Percentiles rank a stretch among this genome's conserved stretches.
Evolutionary conservation across 768 basidiomycete species (phyloP).

Genomic region (Podaxis sp.): DNA sequence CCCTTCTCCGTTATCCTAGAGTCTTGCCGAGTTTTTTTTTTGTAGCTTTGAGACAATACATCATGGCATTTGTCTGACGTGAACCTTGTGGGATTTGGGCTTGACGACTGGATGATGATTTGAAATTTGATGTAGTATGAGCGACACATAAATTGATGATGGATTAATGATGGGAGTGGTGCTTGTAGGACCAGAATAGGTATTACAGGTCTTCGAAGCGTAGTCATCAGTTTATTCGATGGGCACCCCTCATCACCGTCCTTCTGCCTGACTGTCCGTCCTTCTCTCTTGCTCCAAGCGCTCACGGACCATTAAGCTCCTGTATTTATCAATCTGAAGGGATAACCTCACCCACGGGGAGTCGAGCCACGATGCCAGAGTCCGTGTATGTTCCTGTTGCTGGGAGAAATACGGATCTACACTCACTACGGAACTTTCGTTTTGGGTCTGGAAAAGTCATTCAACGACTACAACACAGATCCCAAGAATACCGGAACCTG

Average conservation of each 20-base stretch:
- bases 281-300: neutral
- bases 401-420: neutral
- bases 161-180: neutral
- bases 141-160: too few species aligned
- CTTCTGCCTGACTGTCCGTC: neutral
- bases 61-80: neutral
- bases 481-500: slow-evolving; percentile 11
- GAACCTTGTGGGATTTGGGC: neutral
- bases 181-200: neutral
- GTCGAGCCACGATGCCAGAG: neutral
- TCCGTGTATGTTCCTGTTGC: neutral
- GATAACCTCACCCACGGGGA: neutral
- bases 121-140: too few species aligned
- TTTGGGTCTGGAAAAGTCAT: neutral
- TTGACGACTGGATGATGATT: neutral
- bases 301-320: neutral
- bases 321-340: neutral
- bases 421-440: neutral
- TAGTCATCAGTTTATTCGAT: neutral
- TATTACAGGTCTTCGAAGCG: neutral
- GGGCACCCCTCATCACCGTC: neutral
- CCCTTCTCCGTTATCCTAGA: neutral
- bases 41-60: neutral
- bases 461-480: slow-evolving; percentile 3
- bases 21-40: neutral